A percentile compares a stretch with the other conserved stretches of the same genome.
Evolutionary conservation across 768 basidiomycete genomes (phyloP).

Genomic region (Hygrocybe coccinea): DNA sequence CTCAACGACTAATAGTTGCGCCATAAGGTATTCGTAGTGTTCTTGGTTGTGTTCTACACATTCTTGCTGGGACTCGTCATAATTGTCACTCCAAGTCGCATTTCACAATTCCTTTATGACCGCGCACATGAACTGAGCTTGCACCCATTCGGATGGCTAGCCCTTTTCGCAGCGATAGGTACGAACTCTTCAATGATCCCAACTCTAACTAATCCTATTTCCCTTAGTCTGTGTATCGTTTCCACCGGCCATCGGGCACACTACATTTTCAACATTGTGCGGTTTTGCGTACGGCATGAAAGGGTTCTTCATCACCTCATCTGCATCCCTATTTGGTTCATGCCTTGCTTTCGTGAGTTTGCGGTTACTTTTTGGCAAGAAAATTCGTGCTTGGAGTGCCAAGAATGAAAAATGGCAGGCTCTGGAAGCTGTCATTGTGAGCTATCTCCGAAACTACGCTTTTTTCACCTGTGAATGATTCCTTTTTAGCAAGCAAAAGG

Average conservation of each 20-base stretch:
- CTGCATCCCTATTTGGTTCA: slow-evolving; percentile 60
- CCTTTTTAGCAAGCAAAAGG: slow-evolving; percentile 50
- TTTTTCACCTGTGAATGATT: background rate
- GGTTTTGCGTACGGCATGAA: slow-evolving; percentile 82
- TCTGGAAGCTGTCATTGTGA: slow-evolving; percentile 67
- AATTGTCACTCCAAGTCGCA: slow-evolving; percentile 56
- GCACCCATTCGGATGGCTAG: slow-evolving; percentile 57
- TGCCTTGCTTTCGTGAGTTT: slow-evolving; percentile 56
- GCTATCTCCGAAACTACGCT: slow-evolving; percentile 17
- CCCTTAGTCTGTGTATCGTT: slow-evolving; percentile 46
- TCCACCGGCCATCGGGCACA: slow-evolving; percentile 64
- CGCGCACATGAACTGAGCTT: slow-evolving; percentile 55
- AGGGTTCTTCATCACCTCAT: slow-evolving; percentile 63
- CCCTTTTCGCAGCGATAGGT: slow-evolving; percentile 48
- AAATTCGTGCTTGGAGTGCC: slow-evolving; percentile 55
- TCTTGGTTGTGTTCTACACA: slow-evolving; percentile 53
- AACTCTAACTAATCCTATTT: slow-evolving; percentile 1
- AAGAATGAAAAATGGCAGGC: slow-evolving; percentile 73
- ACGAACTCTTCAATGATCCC: background rate
- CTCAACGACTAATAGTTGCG: too few relatives aligned
- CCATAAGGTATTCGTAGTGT: slow-evolving; percentile 14
- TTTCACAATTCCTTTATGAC: slow-evolving; percentile 70
- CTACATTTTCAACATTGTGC: slow-evolving; percentile 59
- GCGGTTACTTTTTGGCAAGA: slow-evolving; percentile 51
- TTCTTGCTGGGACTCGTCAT: slow-evolving; percentile 40